Evolutionary conservation across 2,329 filamentous ascomycete species (phyloP), one percentile per base, ranked within the genome.

Genomic region (Fusarium floridanum): DNA sequence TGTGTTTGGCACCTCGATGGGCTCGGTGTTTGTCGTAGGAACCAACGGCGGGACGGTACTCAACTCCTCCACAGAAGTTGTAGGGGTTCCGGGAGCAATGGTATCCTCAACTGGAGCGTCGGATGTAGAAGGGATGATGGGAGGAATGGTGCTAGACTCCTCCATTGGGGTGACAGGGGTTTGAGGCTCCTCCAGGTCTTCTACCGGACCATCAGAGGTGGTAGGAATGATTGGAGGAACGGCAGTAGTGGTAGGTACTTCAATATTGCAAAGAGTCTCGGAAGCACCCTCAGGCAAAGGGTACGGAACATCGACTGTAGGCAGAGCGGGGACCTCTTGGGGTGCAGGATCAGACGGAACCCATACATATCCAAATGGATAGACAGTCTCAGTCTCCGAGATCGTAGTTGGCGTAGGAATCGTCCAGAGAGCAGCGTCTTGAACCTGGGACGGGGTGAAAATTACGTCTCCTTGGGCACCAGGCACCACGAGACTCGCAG

Each of bases 331-430:
- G 24, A 66, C 57, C 27, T 66, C 63, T 8, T 61, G 29, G 6
- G 29, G 29, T 3, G 48, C 37, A 4, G 67, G 67, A 20, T 60
- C 67, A n/a, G 61, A 62, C 11, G 57, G 63, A n/a, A 59, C 63
- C 67, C 67, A 69, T 6, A 69, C 57, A 59, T 66, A 69, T 48
- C 67, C 67, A 36, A 69, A 69, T 4, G 67, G 67, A 59, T 69
- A 69, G 17, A 69, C 34, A 16, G 63, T 69, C 37, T 66, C 45
- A 12, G 63, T 59, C 24, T 66, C 48, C 2, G 57, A 66, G 4
- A 62, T 62, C 3, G 63, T 50, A 16, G 56, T 61, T n/a, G 67
- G 63, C 2, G 56, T 69, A 12, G 50, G 57, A 4, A 69, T 36
- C 1, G 63, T 57, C 67, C 67, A 69, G 22, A 66, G 63, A 17